A percentile compares a stretch with the other conserved stretches of the same genome.
These are phyloP conservation scores for Microcera coccophila DNA, from an alignment of 2,329 filamentous ascomycete species.

Conservation along the genomic window DNA sequence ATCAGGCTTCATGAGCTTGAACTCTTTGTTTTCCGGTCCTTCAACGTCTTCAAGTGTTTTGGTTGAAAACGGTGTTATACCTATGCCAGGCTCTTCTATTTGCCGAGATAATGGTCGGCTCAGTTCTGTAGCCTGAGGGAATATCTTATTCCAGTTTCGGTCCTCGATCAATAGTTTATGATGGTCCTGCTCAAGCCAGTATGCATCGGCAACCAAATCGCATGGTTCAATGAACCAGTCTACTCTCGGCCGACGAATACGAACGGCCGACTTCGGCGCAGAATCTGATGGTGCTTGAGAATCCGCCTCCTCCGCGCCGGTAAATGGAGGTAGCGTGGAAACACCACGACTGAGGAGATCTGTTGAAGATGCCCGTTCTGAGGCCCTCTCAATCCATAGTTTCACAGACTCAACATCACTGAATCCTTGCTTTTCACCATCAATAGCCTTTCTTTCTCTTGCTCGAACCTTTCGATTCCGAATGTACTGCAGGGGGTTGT, in stretches of 20 bases:
- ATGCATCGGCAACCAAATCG: constrained; percentile 82
- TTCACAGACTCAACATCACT: constrained; percentile 67
- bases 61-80: constrained; percentile 24
- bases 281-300: constrained; percentile 42
- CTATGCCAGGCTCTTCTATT: constrained; percentile 23
- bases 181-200: constrained; percentile 80
- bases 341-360: constrained; percentile 22
- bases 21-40: constrained; percentile 18
- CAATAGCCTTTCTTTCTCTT: constrained; percentile 69
- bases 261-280: constrained; percentile 46
- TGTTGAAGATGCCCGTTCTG: constrained; percentile 29
- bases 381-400: constrained; percentile 71
- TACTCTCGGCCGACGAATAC: constrained; percentile 67
- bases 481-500: constrained; percentile 90
- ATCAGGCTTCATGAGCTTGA: constrained; percentile 29
- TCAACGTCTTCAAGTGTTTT: constrained; percentile 25
- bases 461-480: constrained; percentile 83
- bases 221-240: constrained; percentile 83
- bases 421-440: constrained; percentile 74
- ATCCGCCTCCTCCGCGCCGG: constrained; percentile 42
- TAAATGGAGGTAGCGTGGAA: constrained; percentile 42
- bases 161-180: constrained; percentile 83
- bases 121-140: constrained; percentile 41
- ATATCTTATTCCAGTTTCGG: constrained; percentile 70
- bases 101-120: constrained; percentile 32